A percentile compares a stretch with the other conserved stretches of the same genome.
phyloP scores from a whole-genome alignment of 2,329 filamentous ascomycete species.

The Emmonsiellopsis sp. region DNA sequence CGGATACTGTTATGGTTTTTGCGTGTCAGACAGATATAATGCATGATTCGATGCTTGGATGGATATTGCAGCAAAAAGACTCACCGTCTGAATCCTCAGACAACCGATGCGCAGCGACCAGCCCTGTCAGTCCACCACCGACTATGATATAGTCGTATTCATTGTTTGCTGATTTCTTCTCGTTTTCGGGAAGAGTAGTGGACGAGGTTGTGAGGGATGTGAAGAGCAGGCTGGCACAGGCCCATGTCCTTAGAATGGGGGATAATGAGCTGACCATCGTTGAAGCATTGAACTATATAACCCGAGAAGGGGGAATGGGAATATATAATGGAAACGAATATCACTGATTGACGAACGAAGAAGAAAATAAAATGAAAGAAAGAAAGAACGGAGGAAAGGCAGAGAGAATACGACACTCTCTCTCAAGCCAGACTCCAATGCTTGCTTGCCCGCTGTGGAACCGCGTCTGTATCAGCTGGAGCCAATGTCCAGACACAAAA shows the following conservation, averaged over 20 bases:
- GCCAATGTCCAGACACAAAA: no score
- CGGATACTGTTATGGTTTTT: constrained; percentile 6
- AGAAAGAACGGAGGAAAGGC: not conserved
- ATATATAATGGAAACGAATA: not conserved
- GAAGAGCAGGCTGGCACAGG: not conserved
- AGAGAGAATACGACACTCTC: no score
- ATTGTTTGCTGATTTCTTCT: not conserved
- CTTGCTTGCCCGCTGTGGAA: no score
- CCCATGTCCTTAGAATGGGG: not conserved
- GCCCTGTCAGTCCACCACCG: constrained; percentile 6
- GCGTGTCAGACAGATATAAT: not conserved
- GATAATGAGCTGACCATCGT: constrained; percentile 1
- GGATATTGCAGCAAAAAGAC: not conserved
- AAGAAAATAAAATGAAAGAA: not conserved
- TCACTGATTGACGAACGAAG: not conserved
- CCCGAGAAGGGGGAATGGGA: not conserved
- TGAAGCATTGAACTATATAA: not conserved
- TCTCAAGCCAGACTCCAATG: no score
- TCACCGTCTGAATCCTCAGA: constrained; percentile 3
- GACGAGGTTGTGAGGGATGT: constrained; percentile 1
- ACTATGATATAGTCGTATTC: constrained; percentile 8
- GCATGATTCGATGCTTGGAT: not conserved
- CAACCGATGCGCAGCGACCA: constrained; percentile 5
- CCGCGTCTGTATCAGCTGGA: no score
- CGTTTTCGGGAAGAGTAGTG: not conserved